These are phyloP conservation scores for Scenedesmus sp. DNA, from an alignment of 163 green algal genomes.

Conservation along the genomic window DNA sequence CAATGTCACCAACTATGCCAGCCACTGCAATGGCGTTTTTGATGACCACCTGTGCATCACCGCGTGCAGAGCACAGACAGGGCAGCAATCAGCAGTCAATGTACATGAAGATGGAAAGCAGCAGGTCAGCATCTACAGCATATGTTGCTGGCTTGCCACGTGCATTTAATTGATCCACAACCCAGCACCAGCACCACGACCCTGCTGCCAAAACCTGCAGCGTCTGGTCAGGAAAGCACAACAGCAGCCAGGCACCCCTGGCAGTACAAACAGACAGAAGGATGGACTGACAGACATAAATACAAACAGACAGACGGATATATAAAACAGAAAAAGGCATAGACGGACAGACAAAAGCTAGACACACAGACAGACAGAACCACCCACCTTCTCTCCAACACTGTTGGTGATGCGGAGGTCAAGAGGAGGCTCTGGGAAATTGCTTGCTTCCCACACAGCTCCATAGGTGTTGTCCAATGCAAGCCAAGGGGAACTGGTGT, in stretches of 20 bases:
- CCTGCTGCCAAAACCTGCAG: too few relatives aligned
- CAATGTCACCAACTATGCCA: slow-evolving; percentile 28
- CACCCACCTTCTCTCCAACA: slow-evolving; percentile 33
- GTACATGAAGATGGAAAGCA: not conserved
- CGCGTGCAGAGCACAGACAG: not conserved
- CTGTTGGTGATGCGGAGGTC: slow-evolving; percentile 63
- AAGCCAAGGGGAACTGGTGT: slow-evolving; percentile 21
- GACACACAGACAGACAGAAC: too few relatives aligned
- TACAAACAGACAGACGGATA: not conserved
- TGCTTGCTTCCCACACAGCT: slow-evolving; percentile 51
- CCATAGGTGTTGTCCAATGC: slow-evolving; percentile 51
- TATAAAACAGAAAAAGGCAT: not conserved
- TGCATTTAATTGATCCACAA: too few relatives aligned
- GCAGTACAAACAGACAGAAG: too few relatives aligned
- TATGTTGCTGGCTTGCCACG: not conserved
- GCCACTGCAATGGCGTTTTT: slow-evolving; percentile 24
- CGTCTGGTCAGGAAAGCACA: too few relatives aligned
- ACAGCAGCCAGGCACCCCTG: too few relatives aligned
- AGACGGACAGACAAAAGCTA: not conserved
- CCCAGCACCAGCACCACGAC: too few relatives aligned
- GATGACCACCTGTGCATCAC: not conserved
- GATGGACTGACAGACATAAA: not conserved
- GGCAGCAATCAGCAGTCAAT: not conserved
- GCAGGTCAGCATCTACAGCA: not conserved
- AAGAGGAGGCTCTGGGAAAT: slow-evolving; percentile 54